phyloP scores from a whole-genome alignment of 75 land plant genomes.

The Pinus albicaulis region DNA sequence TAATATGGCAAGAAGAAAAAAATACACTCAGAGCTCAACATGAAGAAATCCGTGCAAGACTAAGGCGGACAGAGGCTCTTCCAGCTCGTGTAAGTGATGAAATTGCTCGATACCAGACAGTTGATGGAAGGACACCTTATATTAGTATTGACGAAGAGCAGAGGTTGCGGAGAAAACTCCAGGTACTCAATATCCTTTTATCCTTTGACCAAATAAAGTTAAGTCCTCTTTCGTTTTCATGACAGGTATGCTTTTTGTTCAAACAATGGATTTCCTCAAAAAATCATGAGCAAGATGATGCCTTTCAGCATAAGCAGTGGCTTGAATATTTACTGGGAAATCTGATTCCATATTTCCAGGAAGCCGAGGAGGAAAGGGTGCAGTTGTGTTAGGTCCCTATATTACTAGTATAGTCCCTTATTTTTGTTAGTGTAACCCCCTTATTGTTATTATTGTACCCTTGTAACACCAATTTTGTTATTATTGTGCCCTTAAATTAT shows the following conservation, averaged over 20 bases:
- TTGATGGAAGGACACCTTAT: conserved; percentile 42
- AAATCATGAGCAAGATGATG: too few species aligned
- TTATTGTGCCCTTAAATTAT: too few species aligned
- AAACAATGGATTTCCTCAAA: too few species aligned
- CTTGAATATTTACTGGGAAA: not conserved
- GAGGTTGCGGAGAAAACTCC: conserved; percentile 35
- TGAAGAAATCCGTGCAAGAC: conserved; percentile 59
- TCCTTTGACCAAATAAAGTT: too few species aligned
- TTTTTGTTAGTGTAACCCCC: too few species aligned
- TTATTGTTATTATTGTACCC: too few species aligned
- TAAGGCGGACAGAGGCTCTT: conserved; percentile 55
- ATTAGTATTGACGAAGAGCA: conserved; percentile 72
- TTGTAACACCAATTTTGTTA: too few species aligned
- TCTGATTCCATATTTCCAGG: conserved; percentile 36
- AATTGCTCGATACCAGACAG: conserved; percentile 52
- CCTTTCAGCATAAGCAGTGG: not conserved
- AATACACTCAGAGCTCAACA: conserved; percentile 53
- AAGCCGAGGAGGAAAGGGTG: conserved; percentile 68
- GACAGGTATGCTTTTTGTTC: too few species aligned
- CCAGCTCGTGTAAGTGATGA: conserved; percentile 75
- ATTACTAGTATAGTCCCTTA: too few species aligned
- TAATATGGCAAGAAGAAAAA: conserved; percentile 78
- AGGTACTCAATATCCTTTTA: conserved; percentile 26
- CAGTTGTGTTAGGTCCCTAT: too few species aligned
- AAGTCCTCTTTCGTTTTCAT: too few species aligned